Evolutionary conservation across 371 early-diverging fungal species (phyloP), one percentile per base, ranked within the genome.

Genomic region (Parasitella parasitica): DNA sequence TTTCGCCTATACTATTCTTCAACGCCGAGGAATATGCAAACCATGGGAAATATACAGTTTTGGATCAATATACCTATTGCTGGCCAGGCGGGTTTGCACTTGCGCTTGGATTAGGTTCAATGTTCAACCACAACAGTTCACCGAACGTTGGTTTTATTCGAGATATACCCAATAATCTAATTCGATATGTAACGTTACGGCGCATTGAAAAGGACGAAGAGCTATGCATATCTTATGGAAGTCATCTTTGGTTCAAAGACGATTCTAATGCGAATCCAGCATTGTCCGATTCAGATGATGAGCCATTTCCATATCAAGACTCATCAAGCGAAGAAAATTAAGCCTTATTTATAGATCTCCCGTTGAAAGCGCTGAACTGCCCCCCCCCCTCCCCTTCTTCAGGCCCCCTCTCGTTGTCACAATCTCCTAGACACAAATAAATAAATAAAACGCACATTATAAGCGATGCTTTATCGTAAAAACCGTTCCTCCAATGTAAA

Each of bases 31-130:
- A 88, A 57, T 89, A 89, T 54, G 57, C 65, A n/a, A 59, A 32
- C 5, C 83, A 89, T 64, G 89, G 89, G 1, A 76, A 78, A 53
- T 67, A 78, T 65, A 89, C 89, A 0, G 64, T 78, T 8, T 64
- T 88, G 11, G 90, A 89, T 59, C 81, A 88, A 53, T 89, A 89
- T 55, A 89, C 90, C 0, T 89, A 89, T 60, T 78, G 83, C 27
- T 89, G 90, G 90, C 70, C 66, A 48, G 82, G 77, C n/a, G 82
- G 84, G 4, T 86, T 71, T 74, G 89, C 86, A 4, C 72, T 89
- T 15, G 89, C 90, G 0, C 76, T 89, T 27, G 90, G 90, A 2
- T 74, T 89, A 16, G 90, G 89, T 2, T 84, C 86, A 48, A 85
- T 88, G 87, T 89, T 89, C 62, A 89, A 89, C 60, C 89, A 89